phyloP scores from a whole-genome alignment of 768 basidiomycete species.

The Botryobasidium botryosum region DNA sequence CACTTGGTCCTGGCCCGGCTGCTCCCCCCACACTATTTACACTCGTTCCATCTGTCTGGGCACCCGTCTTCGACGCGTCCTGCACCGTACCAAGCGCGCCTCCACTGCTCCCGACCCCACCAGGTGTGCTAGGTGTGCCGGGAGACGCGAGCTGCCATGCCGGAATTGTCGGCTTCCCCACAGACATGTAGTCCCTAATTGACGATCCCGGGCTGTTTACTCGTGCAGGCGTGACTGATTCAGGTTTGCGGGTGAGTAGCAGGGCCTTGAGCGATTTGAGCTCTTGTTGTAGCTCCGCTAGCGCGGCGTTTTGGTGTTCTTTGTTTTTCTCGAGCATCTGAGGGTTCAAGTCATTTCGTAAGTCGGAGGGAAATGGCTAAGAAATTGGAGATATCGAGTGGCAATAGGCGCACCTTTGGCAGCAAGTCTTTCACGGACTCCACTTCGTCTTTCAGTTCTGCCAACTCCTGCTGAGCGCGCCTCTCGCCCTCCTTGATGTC shows the following conservation, averaged over 20 bases:
- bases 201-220: neutral
- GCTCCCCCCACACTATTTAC: too few species aligned
- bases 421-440: conserved; percentile 81
- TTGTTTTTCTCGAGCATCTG: conserved; percentile 94
- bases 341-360: conserved; percentile 1
- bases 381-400: neutral
- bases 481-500: conserved; percentile 67
- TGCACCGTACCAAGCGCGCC: too few species aligned
- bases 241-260: conserved; percentile 28
- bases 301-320: conserved; percentile 63
- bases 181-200: conserved; percentile 21
- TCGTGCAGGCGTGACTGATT: conserved; percentile 2
- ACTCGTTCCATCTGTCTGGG: too few species aligned
- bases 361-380: neutral
- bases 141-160: conserved; percentile 68
- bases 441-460: conserved; percentile 81
- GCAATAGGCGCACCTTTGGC: conserved; percentile 60
- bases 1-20: too few species aligned
- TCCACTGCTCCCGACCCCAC: too few species aligned
- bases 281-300: conserved; percentile 81
- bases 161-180: conserved; percentile 41
- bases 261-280: conserved; percentile 87
- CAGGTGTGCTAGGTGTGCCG: conserved; percentile 14
- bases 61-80: too few species aligned
- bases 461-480: conserved; percentile 72